Conservation (phyloP, 2,329 filamentous ascomycete species). For the Pseudogymnoascus sp. region DNA sequence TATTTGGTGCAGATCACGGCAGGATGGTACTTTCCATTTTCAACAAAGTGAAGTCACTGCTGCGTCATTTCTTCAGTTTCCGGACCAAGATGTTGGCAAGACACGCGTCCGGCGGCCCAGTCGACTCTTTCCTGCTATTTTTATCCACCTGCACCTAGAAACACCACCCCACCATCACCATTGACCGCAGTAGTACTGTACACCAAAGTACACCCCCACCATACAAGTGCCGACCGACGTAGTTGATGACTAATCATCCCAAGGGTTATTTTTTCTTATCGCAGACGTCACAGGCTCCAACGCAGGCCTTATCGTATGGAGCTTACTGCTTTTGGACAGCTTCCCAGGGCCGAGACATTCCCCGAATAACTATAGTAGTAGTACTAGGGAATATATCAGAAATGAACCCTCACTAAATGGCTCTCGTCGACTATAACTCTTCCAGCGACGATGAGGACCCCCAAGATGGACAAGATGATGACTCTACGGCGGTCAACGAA, state of each 20-base stretch:
- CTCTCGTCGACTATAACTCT: constrained; percentile 59
- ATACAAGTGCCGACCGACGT: not conserved
- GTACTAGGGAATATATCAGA: not conserved
- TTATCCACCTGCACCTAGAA: no score
- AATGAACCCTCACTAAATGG: constrained; percentile 36
- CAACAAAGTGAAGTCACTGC: not conserved
- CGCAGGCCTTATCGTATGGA: not conserved
- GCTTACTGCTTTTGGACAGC: constrained; percentile 7
- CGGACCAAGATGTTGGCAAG: not conserved
- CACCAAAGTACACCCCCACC: not conserved
- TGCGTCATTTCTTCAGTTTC: not conserved
- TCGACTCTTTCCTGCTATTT: not conserved
- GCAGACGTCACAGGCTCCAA: not conserved
- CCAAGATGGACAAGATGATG: not conserved
- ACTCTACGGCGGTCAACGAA: not conserved
- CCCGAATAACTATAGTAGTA: no score
- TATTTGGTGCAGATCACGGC: not conserved
- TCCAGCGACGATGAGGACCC: constrained; percentile 34
- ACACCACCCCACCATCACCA: no score
- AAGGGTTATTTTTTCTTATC: not conserved
- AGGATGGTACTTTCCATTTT: not conserved
- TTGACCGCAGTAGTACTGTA: no score
- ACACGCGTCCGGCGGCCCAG: constrained; percentile 4
- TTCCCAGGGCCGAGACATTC: constrained; percentile 1
- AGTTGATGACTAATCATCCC: not conserved